phyloP scores from a whole-genome alignment of 2,329 filamentous ascomycete species.

The Fusarium sp. region DNA sequence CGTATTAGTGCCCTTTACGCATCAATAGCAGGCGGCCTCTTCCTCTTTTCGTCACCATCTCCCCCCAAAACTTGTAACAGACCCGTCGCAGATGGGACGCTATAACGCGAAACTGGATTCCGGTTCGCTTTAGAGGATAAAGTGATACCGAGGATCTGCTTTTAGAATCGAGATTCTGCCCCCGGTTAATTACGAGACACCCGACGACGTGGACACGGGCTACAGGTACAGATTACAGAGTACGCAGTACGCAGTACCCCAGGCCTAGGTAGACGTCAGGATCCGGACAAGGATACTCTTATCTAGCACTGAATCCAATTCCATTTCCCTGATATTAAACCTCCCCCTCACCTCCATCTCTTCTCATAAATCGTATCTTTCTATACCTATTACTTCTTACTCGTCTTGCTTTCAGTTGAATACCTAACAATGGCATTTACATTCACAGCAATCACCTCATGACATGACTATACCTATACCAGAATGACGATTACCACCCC shows the following conservation, averaged over 20 bases:
- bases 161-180: conserved; percentile 13
- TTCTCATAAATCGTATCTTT: conserved; percentile 2
- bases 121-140: conserved; percentile 13
- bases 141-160: conserved; percentile 18
- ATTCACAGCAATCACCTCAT: conserved; percentile 35
- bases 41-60: conserved; percentile 27
- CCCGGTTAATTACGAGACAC: conserved; percentile 29
- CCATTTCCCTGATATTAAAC: conserved; percentile 8
- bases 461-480: conserved; percentile 42
- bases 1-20: background rate
- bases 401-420: background rate
- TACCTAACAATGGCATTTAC: conserved; percentile 24
- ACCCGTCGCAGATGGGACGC: conserved; percentile 28
- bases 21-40: conserved; percentile 27
- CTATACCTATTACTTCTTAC: background rate
- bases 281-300: conserved; percentile 16
- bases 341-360: conserved; percentile 9
- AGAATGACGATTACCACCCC: conserved; percentile 35
- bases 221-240: background rate
- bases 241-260: too few relatives aligned
- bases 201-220: conserved; percentile 19
- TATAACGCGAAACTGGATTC: conserved; percentile 38
- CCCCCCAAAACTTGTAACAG: conserved; percentile 15
- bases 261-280: conserved; percentile 28
- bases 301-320: conserved; percentile 17